Conservation (phyloP, 441 rosid species). For the Pelargonium australe region DNA sequence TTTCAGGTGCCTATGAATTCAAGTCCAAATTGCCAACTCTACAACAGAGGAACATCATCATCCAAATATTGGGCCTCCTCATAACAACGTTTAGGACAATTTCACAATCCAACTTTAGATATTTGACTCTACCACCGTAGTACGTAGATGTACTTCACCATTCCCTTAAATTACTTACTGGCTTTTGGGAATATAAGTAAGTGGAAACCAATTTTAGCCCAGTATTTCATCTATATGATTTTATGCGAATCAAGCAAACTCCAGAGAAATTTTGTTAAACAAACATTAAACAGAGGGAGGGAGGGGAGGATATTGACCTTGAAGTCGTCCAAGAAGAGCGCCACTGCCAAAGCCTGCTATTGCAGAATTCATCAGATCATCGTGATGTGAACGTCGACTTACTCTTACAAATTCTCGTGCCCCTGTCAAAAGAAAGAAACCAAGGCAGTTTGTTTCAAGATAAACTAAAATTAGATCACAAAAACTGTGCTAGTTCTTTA, state of each 20-base stretch:
- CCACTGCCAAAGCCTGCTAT: constrained; percentile 77
- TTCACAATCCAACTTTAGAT: no score
- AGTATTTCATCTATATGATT: background rate
- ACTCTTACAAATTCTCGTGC: constrained; percentile 74
- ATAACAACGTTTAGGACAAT: no score
- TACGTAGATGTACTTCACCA: no score
- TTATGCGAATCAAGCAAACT: constrained; percentile 7
- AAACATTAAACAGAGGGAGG: background rate
- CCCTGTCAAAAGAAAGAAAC: constrained; percentile 41
- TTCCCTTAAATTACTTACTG: no score
- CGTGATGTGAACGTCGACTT: constrained; percentile 57
- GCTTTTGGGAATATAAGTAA: no score
- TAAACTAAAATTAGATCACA: background rate
- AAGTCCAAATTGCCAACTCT: no score
- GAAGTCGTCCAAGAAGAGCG: constrained; percentile 80
- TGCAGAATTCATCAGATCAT: constrained; percentile 64
- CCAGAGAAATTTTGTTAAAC: background rate
- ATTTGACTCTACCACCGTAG: no score
- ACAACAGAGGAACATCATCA: no score
- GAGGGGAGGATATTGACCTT: constrained; percentile 37
- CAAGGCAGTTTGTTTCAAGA: constrained; percentile 9
- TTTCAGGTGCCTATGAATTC: no score
- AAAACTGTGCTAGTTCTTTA: background rate
- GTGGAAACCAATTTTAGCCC: no score
- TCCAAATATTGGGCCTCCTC: no score